Base-by-base conservation (phyloP, 345 rosid species). In the Draba incana region DNA sequence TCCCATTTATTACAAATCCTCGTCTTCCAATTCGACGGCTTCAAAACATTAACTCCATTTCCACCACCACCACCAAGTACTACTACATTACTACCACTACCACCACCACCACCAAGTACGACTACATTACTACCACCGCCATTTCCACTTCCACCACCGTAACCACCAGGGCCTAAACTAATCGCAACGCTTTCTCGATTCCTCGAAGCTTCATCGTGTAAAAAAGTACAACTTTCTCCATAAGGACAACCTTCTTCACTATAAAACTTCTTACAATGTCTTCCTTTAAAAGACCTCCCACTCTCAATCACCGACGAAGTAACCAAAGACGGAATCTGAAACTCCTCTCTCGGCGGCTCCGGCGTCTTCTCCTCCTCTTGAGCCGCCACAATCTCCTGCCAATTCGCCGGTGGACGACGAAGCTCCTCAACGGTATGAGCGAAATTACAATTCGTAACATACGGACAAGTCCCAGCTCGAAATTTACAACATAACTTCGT, bases 1-100 rank as follows among this genome's bases (percentile, higher is more conserved):
- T 93, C 98, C 97, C 96, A 91, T 79, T 94, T 94, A 68, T 94
- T 94, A 64, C 95, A 94, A 59, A 94, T 94, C 82, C 97, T 84
- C 3, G 96, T 91, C 75, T 94, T 94, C 99, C 99, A 94, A 80
- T 89, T 94, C 3, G 97, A 88, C 0, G 97, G 96, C 85, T 94
- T 94, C 71, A 82, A 48, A 64, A 79, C 82, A 3, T 76, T 64
- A 24, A 35, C 78, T 10, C 78, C 84, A 74, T 31, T 55, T 15
- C 73, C 84, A 39, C 53, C 42, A 0, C 73, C 81, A 0, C 69
- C 50, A 33, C 37, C 37, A 7, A 52, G 83, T 3, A 53, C 82
- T 1, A 66, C 81, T 0, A 76, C 84, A 0, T 78, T 77, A 1
- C 74, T 81, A 6, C 61, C 79, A 1, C 72, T 47, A 0, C 61